Conservation (phyloP, 202 grass and related monocot species). For the Dendrocalamus latiflorus region DNA sequence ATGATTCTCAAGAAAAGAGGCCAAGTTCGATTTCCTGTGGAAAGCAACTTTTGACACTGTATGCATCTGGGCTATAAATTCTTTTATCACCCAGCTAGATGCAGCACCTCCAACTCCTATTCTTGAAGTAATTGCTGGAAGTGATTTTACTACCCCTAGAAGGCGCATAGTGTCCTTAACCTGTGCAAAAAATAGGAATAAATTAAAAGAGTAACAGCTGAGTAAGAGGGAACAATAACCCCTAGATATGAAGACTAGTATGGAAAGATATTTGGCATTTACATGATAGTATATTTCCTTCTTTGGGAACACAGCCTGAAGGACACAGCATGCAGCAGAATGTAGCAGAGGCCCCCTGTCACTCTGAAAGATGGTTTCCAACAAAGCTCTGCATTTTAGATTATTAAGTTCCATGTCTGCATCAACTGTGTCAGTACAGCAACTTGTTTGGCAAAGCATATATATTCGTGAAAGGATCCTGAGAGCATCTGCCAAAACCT, state of each 20-base stretch:
- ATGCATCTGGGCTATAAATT: conserved; percentile 90
- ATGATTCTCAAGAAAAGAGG: conserved; percentile 71
- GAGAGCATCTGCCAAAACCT: conserved; percentile 88
- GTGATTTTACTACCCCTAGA: conserved; percentile 76
- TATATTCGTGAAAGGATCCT: conserved; percentile 81
- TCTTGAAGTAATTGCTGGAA: conserved; percentile 84
- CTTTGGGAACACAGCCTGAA: conserved; percentile 90
- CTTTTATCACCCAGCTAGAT: conserved; percentile 90
- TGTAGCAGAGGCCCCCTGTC: conserved; percentile 81
- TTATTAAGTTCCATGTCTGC: conserved; percentile 51
- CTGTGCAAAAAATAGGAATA: conserved; percentile 43
- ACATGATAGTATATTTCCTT: conserved; percentile 92
- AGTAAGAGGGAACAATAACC: neutral
- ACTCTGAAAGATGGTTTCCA: conserved; percentile 95
- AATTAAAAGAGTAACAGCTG: neutral
- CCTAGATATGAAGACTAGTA: conserved; percentile 15
- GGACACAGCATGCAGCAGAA: conserved; percentile 68
- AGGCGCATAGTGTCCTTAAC: conserved; percentile 92
- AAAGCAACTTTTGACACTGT: conserved; percentile 82
- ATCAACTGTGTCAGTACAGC: conserved; percentile 42
- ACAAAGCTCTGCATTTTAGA: conserved; percentile 60
- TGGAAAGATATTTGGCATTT: conserved; percentile 29
- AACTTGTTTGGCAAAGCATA: conserved; percentile 49
- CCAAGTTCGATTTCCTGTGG: conserved; percentile 75
- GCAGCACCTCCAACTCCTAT: conserved; percentile 87